Percentiles rank a stretch among this genome's conserved stretches.
Evolutionary conservation across 441 rosid species (phyloP).

Genomic region (Heliophila coronopifolia): DNA sequence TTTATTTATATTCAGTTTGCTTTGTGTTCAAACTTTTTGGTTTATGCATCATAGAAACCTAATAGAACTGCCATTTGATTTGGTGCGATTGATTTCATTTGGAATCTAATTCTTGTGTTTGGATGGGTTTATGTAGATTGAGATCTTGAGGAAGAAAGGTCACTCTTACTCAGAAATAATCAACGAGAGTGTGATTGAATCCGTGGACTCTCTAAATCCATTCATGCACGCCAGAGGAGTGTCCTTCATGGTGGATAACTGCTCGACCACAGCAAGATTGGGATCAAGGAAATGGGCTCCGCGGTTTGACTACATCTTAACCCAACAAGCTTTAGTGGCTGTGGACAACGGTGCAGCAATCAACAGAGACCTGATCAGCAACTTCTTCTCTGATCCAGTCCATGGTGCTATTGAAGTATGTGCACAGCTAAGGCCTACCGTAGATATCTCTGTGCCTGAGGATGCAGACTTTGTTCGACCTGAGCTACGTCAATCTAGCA

Average conservation of each 20-base stretch:
- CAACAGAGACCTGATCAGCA: conserved; percentile 75
- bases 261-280: conserved; percentile 86
- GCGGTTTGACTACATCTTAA: conserved; percentile 68
- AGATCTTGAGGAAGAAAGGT: conserved; percentile 86
- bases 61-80: no score
- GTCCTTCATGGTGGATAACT: conserved; percentile 95
- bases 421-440: conserved; percentile 76
- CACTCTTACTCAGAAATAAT: conserved; percentile 88
- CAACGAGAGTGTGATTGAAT: conserved; percentile 80
- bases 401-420: conserved; percentile 90
- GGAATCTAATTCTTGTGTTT: conserved; percentile 7
- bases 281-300: conserved; percentile 98
- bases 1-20: not conserved
- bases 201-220: conserved; percentile 82
- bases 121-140: conserved; percentile 43
- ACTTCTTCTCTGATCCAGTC: conserved; percentile 76
- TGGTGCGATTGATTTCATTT: no score
- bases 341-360: conserved; percentile 53
- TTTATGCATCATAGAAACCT: no score
- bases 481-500: conserved; percentile 65
- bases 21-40: not conserved
- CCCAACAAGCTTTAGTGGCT: conserved; percentile 77
- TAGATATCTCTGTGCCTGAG: conserved; percentile 76
- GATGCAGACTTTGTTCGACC: conserved; percentile 95
- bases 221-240: conserved; percentile 95